A percentile compares a stretch with the other conserved stretches of the same genome.
Evolutionary conservation across 2,329 filamentous ascomycete genomes (phyloP).

Genomic region (Colletotrichum truncatum): DNA sequence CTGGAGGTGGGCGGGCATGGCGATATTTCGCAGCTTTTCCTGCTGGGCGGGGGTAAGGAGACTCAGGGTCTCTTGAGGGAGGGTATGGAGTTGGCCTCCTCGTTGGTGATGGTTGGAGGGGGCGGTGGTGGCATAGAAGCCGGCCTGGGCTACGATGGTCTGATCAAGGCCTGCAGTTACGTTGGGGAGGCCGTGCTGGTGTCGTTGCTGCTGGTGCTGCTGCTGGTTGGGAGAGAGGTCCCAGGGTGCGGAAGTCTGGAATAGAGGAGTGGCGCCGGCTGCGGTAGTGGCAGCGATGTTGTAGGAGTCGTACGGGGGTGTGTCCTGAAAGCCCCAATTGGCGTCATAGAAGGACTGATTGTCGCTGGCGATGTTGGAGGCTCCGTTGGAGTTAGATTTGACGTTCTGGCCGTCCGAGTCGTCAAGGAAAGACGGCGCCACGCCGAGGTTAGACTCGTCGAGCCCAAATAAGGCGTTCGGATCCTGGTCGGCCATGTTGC

Average conservation of each 20-base stretch:
- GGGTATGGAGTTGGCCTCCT: constrained; percentile 23
- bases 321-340: constrained; percentile 59
- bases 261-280: constrained; percentile 41
- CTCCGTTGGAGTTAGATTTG: constrained; percentile 25
- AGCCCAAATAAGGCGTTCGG: constrained; percentile 54
- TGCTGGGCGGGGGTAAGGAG: constrained; percentile 66
- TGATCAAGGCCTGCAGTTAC: constrained; percentile 43
- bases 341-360: constrained; percentile 43
- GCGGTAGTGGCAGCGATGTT: constrained; percentile 44
- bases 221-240: constrained; percentile 45
- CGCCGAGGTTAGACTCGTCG: constrained; percentile 49
- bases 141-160: constrained; percentile 45
- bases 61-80: constrained; percentile 31
- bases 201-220: constrained; percentile 40
- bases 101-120: constrained; percentile 36
- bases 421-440: constrained; percentile 41
- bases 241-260: constrained; percentile 44
- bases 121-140: constrained; percentile 42
- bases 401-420: constrained; percentile 35
- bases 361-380: constrained; percentile 34
- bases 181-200: constrained; percentile 36
- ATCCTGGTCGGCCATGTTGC: constrained; percentile 51
- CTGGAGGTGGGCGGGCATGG: constrained; percentile 70
- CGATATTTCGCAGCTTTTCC: constrained; percentile 69
- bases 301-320: constrained; percentile 57